phyloP scores from a whole-genome alignment of 2,329 filamentous ascomycete genomes.

The Cercospora berteroae region DNA sequence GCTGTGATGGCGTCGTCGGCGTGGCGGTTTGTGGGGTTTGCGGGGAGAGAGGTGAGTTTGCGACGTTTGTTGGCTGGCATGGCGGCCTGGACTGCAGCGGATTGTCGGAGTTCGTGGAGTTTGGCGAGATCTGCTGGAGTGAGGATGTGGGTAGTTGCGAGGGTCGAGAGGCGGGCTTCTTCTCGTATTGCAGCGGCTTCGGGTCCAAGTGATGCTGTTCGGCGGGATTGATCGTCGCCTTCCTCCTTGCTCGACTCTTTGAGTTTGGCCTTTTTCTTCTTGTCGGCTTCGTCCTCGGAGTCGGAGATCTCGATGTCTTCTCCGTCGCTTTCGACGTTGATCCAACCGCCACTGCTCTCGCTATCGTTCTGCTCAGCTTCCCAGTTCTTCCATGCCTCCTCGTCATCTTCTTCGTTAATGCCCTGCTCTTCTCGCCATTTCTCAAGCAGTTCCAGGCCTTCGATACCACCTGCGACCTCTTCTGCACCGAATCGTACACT shows the following conservation, averaged over 20 bases:
- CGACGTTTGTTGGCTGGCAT: conserved; percentile 48
- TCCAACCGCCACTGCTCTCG: conserved; percentile 84
- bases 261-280: conserved; percentile 40
- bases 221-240: conserved; percentile 30
- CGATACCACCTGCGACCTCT: conserved; percentile 71
- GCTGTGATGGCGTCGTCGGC: conserved; percentile 89
- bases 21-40: conserved; percentile 45
- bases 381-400: conserved; percentile 57
- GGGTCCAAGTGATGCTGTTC: conserved; percentile 35
- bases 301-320: conserved; percentile 72
- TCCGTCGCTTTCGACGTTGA: conserved; percentile 79
- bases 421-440: conserved; percentile 91
- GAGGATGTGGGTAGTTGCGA: conserved; percentile 90
- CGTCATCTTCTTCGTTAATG: conserved; percentile 60
- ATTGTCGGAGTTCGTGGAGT: conserved; percentile 78
- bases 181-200: conserved; percentile 33
- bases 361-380: conserved; percentile 61
- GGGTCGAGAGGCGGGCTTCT: conserved; percentile 55
- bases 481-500: conserved; percentile 82
- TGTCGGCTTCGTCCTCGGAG: conserved; percentile 66
- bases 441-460: conserved; percentile 86
- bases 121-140: conserved; percentile 96
- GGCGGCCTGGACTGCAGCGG: conserved; percentile 66
- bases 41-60: conserved; percentile 31
- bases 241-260: conserved; percentile 20